phyloP scores from a whole-genome alignment of 768 basidiomycete species.

The Kwoniella dendrophila region DNA sequence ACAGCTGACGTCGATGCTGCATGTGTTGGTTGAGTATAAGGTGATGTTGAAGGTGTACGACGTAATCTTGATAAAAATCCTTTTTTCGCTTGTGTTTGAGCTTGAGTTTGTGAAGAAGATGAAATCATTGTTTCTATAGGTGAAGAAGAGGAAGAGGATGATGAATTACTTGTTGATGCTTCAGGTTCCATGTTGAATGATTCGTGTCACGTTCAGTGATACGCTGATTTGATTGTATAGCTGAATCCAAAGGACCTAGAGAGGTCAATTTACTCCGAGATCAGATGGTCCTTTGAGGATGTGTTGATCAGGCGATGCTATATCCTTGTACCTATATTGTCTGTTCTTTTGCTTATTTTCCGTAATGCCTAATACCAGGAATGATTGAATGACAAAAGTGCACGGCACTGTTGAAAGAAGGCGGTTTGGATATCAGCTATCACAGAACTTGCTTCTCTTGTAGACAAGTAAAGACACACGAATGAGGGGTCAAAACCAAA shows the following conservation, averaged over 20 bases:
- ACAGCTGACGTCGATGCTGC: constrained; percentile 16
- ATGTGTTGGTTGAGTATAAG: background rate
- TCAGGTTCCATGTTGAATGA: background rate
- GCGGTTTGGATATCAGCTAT: background rate
- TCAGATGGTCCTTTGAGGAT: too few relatives aligned
- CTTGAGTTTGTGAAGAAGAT: background rate
- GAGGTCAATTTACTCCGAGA: background rate
- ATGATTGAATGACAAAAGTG: background rate
- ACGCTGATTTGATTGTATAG: background rate
- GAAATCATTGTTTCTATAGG: background rate
- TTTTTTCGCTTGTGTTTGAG: background rate
- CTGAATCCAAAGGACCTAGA: background rate
- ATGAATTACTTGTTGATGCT: constrained; percentile 10
- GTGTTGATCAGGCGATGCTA: too few relatives aligned
- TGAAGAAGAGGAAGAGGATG: background rate
- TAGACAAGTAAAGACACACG: background rate
- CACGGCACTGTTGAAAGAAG: background rate
- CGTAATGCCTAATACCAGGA: background rate
- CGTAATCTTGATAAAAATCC: constrained; percentile 14
- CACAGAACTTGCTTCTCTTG: background rate
- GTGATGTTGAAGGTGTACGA: constrained; percentile 6
- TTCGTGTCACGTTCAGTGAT: background rate
- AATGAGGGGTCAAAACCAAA: background rate
- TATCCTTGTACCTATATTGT: background rate
- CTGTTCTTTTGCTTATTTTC: too few relatives aligned